Evolutionary conservation across 1,284 basidiomycete species (phyloP).

Genomic region (Sporisorium iseilematis-ciliati): DNA sequence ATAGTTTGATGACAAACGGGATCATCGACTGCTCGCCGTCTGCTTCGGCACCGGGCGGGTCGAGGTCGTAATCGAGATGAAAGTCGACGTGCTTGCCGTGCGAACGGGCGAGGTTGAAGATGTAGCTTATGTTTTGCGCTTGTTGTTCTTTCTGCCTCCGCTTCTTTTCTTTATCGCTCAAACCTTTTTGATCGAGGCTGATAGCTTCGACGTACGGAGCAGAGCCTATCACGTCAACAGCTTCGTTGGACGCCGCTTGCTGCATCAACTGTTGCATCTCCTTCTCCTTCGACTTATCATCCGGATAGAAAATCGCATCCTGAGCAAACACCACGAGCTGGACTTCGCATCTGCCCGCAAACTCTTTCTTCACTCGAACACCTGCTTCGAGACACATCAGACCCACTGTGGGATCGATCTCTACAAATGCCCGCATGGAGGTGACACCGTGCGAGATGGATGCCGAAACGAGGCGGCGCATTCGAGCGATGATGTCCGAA

Average conservation of each 20-base stretch:
- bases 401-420: conserved; percentile 49
- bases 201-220: conserved; percentile 50
- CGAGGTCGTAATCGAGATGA: conserved; percentile 56
- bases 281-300: conserved; percentile 13
- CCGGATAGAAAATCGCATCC: conserved; percentile 44
- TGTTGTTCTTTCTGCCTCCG: conserved; percentile 16
- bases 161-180: neutral
- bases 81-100: conserved; percentile 44
- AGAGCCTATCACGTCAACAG: conserved; percentile 32
- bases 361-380: conserved; percentile 16
- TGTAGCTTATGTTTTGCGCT: conserved; percentile 11
- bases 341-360: conserved; percentile 14
- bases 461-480: conserved; percentile 24
- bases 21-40: conserved; percentile 21
- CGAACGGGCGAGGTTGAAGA: conserved; percentile 27
- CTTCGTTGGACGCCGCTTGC: conserved; percentile 8
- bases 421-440: conserved; percentile 47
- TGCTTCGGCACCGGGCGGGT: neutral
- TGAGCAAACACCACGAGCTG: conserved; percentile 51
- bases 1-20: conserved; percentile 9
- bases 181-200: neutral
- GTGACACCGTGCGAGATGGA: conserved; percentile 46
- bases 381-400: conserved; percentile 39
- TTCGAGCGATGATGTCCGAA: conserved; percentile 22
- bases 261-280: conserved; percentile 29